Evolutionary conservation across 345 rosid species (phyloP), one percentile per base, ranked within the genome.

Genomic region (Microthlaspi erraticum): DNA sequence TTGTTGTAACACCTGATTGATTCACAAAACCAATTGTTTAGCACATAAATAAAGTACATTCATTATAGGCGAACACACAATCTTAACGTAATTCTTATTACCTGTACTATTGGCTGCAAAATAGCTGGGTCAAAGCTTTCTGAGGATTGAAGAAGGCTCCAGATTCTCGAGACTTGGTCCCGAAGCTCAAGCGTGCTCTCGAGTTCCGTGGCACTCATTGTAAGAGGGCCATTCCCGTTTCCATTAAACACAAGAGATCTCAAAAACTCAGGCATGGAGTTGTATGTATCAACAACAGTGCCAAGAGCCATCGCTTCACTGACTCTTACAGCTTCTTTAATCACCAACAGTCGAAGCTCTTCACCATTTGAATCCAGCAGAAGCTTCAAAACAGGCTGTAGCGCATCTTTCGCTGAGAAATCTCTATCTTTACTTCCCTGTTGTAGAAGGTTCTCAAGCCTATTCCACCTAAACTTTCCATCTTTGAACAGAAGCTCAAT

Each of bases 341-440:
- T 82, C 13, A 91, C 96, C 59, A 94, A 82, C 49, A 13, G 36
- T 67, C 91, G 77, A 54, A 94, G 94, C 73, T 86, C 90, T 85
- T 91, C 95, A 12, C 97, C 95, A 10, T 91, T 85, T 38, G 85
- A 83, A 61, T 71, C 91, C 72, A 94, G 49, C 42, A 94, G 76
- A 29, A 94, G 83, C 83, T 82, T 85, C 72, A 91, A 67, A 73
- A 89, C 91, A 42, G 99, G 99, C 63, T 94, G 99, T 55, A 94
- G 67, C 50, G 93, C 99, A 42, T 89, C 97, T 70, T 87, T 91
- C 29, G 93, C 83, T 4, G 97, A 84, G 80, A 91, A 93, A 70
- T 93, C 98, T 54, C 93, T 83, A 76, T 94, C 99, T 79, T 89
- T 88, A 29, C 88, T 89, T 71, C 99, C 99, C 72, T 94, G 91